Conservation (phyloP, 768 basidiomycete species). For the Pleurotus eryngii region DNA sequence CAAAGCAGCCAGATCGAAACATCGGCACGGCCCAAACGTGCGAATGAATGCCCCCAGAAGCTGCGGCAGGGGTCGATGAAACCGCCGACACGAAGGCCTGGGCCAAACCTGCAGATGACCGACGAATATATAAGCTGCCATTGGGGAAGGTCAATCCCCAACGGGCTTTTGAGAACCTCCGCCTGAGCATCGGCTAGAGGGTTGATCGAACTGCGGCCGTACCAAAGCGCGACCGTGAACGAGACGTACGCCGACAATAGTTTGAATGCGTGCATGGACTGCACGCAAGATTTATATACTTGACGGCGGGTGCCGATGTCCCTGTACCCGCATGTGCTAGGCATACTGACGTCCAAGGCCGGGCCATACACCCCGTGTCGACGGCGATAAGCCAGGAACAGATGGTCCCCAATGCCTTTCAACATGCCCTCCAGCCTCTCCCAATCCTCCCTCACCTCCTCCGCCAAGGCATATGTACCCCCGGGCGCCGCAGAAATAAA, state of each 20-base stretch:
- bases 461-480: neutral
- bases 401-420: neutral
- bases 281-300: neutral
- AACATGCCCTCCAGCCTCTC: neutral
- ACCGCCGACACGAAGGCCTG: neutral
- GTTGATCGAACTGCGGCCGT: neutral
- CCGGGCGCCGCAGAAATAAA: too few species aligned
- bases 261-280: neutral
- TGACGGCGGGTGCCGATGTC: neutral
- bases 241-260: neutral
- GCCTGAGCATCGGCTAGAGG: neutral
- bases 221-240: neutral
- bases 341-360: neutral
- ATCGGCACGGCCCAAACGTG: neutral
- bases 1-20: neutral
- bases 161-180: neutral
- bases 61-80: neutral
- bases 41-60: neutral
- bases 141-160: neutral
- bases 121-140: neutral
- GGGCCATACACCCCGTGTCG: neutral
- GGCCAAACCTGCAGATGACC: neutral
- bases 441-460: neutral
- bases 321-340: neutral
- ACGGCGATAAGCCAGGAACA: neutral